Conservation (phyloP, 768 basidiomycete species). For the Naganishia onofrii region DNA sequence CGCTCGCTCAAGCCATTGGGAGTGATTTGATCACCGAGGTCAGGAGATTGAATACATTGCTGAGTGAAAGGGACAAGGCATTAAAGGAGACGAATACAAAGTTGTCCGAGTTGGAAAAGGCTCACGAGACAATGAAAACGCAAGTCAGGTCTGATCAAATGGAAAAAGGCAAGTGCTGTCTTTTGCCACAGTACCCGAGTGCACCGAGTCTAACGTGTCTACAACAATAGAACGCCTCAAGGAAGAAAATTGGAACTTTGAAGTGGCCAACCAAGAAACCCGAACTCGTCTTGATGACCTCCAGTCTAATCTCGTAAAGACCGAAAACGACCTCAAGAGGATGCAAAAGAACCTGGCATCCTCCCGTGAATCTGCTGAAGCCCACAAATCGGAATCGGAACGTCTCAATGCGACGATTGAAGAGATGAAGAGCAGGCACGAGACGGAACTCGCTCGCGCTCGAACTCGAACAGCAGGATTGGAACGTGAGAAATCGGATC, state of each 20-base stretch:
- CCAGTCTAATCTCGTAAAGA: conserved; percentile 64
- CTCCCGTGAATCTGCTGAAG: conserved; percentile 72
- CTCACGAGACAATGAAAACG: conserved; percentile 41
- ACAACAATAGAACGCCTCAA: conserved; percentile 75
- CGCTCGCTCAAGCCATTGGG: conserved; percentile 13
- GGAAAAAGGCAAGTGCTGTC: conserved; percentile 45
- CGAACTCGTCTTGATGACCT: conserved; percentile 67
- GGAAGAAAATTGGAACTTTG: conserved; percentile 99
- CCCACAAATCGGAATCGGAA: conserved; percentile 81
- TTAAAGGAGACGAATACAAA: conserved; percentile 28
- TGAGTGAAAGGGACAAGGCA: conserved; percentile 25
- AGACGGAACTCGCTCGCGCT: conserved; percentile 89
- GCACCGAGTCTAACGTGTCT: background rate
- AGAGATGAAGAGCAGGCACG: conserved; percentile 83
- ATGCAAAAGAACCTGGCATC: conserved; percentile 70
- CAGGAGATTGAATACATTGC: conserved; percentile 16
- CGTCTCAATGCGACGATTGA: conserved; percentile 64
- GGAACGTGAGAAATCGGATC: conserved; percentile 85
- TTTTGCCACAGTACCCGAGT: too few relatives aligned
- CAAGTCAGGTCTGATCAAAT: conserved; percentile 41
- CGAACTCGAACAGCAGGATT: conserved; percentile 81
- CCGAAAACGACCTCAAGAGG: conserved; percentile 79
- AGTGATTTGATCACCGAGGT: conserved; percentile 27
- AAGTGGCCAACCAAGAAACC: conserved; percentile 85
- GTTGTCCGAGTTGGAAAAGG: conserved; percentile 29